Evolutionary conservation across 2,329 filamentous ascomycete species (phyloP), one percentile per base, ranked within the genome.

Genomic region (Xylariaceae sp.): DNA sequence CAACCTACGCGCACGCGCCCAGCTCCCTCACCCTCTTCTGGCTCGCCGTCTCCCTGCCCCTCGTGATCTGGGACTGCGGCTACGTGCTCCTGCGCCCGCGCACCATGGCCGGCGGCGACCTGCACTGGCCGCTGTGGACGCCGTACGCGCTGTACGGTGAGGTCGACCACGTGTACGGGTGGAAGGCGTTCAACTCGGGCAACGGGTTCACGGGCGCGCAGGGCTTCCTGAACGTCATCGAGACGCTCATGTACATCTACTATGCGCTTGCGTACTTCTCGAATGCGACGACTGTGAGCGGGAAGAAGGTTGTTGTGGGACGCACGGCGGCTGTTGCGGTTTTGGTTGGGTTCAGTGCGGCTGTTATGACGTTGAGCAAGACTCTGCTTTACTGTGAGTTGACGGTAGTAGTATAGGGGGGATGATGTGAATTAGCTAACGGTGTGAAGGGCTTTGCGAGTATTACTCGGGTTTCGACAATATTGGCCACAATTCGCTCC

Each of bases 161-260:
- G 54, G 79, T 96, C 65, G 92, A 96, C 74, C 80, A 92, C 73
- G 80, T 93, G 37, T 96, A 96, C 76, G 90, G 91, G 47, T 87
- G 82, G 78, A 86, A 87, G 67, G 87, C 88, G 3, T 90, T 82
- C 72, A 76, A 89, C 62, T 79, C 79, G 13, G 73, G 79, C 18
- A 85, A 86, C 70, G 90, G 91, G 42, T 96, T 95, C 75, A 89
- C 89, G 0, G 83, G 81, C 48, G 90, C 90, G 44, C 91, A 96
- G 78, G 82, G 82, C 34, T 67, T 78, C 5, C 71, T 92, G 64
- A 94, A 93, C 70, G 73, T 83, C 5, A 66, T 89, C 56, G 90
- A 94, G 78, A 85, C 83, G 2, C 58, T 76, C 39, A 79, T 86
- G 68, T 93, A 92, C 71, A 37, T 73, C 76, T 57, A 77, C 76